Conservation (phyloP, 768 basidiomycete genomes). For the Mycena pura region DNA sequence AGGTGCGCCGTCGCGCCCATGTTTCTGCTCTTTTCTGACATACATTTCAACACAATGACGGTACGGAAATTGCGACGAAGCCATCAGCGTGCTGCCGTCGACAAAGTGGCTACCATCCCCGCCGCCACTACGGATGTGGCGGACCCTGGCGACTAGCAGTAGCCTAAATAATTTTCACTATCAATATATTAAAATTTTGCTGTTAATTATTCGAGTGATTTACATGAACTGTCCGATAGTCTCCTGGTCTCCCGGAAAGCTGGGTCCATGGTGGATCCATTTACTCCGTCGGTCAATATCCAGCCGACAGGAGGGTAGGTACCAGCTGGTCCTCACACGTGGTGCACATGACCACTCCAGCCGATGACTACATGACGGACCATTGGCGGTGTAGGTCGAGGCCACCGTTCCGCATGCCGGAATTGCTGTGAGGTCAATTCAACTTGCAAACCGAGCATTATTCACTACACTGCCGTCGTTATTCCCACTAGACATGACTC, state of each 20-base stretch:
- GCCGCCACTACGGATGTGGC: neutral
- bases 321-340: neutral
- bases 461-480: too few relatives aligned
- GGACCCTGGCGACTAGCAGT: neutral
- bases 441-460: too few relatives aligned
- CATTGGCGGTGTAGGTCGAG: conserved; percentile 18
- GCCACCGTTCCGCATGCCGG: too few relatives aligned
- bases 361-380: neutral
- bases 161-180: neutral
- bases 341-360: neutral
- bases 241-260: conserved; percentile 5
- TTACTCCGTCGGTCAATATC: neutral
- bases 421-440: too few relatives aligned
- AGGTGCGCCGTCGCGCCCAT: too few relatives aligned
- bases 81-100: neutral
- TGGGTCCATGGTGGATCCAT: conserved; percentile 7
- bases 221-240: neutral
- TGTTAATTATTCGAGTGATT: neutral
- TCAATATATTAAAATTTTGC: conserved; percentile 5
- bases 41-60: too few relatives aligned
- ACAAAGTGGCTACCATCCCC: too few relatives aligned
- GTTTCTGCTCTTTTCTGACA: too few relatives aligned
- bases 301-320: neutral
- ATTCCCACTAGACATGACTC: too few relatives aligned
- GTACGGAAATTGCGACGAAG: neutral